These are phyloP conservation scores for Conticribra weissflogii DNA, from an alignment of 108 stramenopile genomes.

Conservation along the genomic window DNA sequence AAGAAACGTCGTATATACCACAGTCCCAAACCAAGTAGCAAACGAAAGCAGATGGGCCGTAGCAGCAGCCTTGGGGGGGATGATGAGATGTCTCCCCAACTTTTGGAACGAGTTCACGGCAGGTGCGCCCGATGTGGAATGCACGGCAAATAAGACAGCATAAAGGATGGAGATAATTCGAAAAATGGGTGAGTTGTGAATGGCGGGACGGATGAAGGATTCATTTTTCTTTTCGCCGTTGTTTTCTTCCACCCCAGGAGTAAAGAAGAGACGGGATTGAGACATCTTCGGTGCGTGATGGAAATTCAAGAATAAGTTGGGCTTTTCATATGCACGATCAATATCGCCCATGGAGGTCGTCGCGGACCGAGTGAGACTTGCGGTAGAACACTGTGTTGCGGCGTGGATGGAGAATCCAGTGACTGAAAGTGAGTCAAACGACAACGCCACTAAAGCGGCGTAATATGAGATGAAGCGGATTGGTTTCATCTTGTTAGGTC, in stretches of 20 bases:
- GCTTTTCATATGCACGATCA: too few species aligned
- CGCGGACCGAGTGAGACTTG: too few species aligned
- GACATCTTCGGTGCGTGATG: too few species aligned
- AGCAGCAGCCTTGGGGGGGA: constrained; percentile 50
- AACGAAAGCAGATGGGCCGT: constrained; percentile 67
- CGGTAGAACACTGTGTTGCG: too few species aligned
- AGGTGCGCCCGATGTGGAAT: constrained; percentile 29
- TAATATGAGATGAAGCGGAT: too few species aligned
- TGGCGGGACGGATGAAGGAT: constrained; percentile 45
- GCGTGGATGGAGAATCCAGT: too few species aligned
- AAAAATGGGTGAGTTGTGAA: constrained; percentile 44
- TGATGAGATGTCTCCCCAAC: constrained; percentile 27
- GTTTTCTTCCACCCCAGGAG: background rate
- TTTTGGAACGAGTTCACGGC: constrained; percentile 10
- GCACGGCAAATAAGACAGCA: constrained; percentile 40
- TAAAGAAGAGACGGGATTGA: background rate
- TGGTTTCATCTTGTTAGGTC: too few species aligned
- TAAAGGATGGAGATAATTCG: constrained; percentile 34
- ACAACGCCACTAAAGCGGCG: too few species aligned
- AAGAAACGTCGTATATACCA: constrained; percentile 76
- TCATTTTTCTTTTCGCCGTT: constrained; percentile 13
- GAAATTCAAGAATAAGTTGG: background rate
- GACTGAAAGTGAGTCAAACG: too few species aligned
- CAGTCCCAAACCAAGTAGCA: constrained; percentile 76
- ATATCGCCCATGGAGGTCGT: too few species aligned